phyloP scores from a whole-genome alignment of 768 basidiomycete genomes.

The Boletus reticulatus region DNA sequence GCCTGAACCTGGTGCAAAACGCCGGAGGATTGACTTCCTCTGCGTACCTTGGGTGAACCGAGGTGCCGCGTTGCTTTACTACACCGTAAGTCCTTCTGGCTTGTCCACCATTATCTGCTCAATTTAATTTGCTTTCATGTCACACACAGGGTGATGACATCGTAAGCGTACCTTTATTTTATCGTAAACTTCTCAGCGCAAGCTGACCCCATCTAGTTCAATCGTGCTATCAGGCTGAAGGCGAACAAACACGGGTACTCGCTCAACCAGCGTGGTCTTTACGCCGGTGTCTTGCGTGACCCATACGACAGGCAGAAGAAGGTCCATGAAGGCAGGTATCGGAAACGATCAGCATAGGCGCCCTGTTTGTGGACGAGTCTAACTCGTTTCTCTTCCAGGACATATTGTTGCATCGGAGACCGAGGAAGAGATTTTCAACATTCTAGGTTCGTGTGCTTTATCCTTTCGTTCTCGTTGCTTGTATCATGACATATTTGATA shows the following conservation, averaged over 20 bases:
- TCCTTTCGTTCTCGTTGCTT: too few relatives aligned
- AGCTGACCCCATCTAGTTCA: slow-evolving; percentile 56
- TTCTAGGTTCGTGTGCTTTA: slow-evolving; percentile 45
- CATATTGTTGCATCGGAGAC: slow-evolving; percentile 75
- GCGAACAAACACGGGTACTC: slow-evolving; percentile 80
- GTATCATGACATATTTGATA: background rate
- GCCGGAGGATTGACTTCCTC: slow-evolving; percentile 81
- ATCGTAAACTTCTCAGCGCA: background rate
- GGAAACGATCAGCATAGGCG: background rate
- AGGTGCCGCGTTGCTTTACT: slow-evolving; percentile 90
- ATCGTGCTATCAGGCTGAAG: slow-evolving; percentile 83
- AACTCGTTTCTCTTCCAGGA: slow-evolving; percentile 38
- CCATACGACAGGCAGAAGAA: slow-evolving; percentile 60
- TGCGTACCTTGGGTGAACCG: slow-evolving; percentile 74
- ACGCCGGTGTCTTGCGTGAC: slow-evolving; percentile 67
- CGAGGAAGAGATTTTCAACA: slow-evolving; percentile 82
- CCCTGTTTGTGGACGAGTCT: background rate
- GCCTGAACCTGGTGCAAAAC: slow-evolving; percentile 44
- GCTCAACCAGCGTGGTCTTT: slow-evolving; percentile 86
- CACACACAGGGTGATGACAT: slow-evolving; percentile 80
- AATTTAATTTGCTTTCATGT: background rate
- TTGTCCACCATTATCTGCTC: background rate
- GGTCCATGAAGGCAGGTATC: slow-evolving; percentile 48
- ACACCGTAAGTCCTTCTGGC: slow-evolving; percentile 53
- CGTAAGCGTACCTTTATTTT: slow-evolving; percentile 41